Evolutionary conservation across 495 filamentous ascomycete genomes (phyloP), one percentile per base, ranked within the genome.

Genomic region (Penicillium waksmanii): DNA sequence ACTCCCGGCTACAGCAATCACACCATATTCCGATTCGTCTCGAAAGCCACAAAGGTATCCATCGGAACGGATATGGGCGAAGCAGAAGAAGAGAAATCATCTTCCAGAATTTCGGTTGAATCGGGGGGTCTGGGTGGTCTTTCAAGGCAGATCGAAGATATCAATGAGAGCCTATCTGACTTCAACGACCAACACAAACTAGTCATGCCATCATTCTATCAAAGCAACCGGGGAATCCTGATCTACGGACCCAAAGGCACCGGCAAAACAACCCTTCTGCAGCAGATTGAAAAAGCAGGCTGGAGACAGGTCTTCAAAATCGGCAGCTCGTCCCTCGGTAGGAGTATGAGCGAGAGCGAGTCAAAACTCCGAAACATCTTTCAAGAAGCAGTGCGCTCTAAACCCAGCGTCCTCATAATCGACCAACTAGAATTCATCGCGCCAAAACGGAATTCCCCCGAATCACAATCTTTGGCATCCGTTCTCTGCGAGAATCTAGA

Each of bases 231-330:
- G 40, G 82, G 86, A 33, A 83, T 95, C 49, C 75, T 96, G 58
- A 78, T 98, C 44, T 85, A 95, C 75, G 92, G 95, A 46, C 84
- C 89, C 51, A 85, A 90, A 63, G 89, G 95, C 58, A 95, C 89
- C 0, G 93, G 93, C 3, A 97, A 96, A 71, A 87, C 85, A 15
- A 76, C 87, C 57, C 75, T 96, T 13, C 72, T 96, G 3, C 67
- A 85, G 27, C 82, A 83, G 52, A 82, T 96, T n/a, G 80, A 83
- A 18, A 72, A 74, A n/a, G 82, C 85, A 9, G 82, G 84, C 55
- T 96, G 89, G 89, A 85, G 83, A 18, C 84, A 82, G 56, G 82
- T 90, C 6, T 81, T 88, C 51, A 78, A 74, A 25, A 79, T 96
- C 36, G 78, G 82, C 40, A 80, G 76, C 31, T 81, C 85, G 54